Base-by-base conservation (phyloP, 805 yeast genomes). In the Vanderwaltozyma verrucispora region DNA sequence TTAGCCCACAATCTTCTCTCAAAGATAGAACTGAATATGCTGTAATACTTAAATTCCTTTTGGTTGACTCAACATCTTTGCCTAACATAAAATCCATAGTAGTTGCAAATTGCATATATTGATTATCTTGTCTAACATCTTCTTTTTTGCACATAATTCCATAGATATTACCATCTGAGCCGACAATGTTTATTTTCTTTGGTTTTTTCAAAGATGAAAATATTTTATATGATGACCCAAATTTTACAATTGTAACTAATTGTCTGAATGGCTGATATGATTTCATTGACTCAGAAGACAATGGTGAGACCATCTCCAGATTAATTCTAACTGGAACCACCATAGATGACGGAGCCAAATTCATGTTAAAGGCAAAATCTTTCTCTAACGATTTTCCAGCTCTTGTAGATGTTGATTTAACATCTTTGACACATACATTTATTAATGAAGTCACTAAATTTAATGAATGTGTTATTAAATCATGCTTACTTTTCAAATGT, bases 121-220 rank as follows among this genome's bases (percentile, higher is more conserved):
- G 82, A 4, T 95, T 92, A 64, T 94, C 99, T 53, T 94, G 94
- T 45, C 97, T 65, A 15, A 94, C 78, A 62, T 92, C 98, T 59
- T 92, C 99, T 44, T 77, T 72, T 53, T 92, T 92, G 49, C 94
- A 79, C 62, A 92, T 69, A 13, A 92, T 68, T 15, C 80, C 72
- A 54, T 88, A 88, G 1, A 64, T 57, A n/a, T 62, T 60, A 8
- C 89, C 88, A 59, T 89, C 84, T 2, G 84, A 75, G 0, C 97
- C 98, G 28, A 74, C 59, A 3, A 89, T 63, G 12, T 74, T 74
- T 8, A 92, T 64, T 45, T 83, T 78, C 48, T 85, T 74, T 0
- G 98, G 99, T 62, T 74, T 77, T 57, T 88, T 96, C 61, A 92
- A 68, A 0, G 97, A 89, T 18, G 75, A 65, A 60, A 87, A 74